Evolutionary conservation across 352 stramenopile genomes (phyloP), one percentile per base, ranked within the genome.

Genomic region (Phytophthora vignae): DNA sequence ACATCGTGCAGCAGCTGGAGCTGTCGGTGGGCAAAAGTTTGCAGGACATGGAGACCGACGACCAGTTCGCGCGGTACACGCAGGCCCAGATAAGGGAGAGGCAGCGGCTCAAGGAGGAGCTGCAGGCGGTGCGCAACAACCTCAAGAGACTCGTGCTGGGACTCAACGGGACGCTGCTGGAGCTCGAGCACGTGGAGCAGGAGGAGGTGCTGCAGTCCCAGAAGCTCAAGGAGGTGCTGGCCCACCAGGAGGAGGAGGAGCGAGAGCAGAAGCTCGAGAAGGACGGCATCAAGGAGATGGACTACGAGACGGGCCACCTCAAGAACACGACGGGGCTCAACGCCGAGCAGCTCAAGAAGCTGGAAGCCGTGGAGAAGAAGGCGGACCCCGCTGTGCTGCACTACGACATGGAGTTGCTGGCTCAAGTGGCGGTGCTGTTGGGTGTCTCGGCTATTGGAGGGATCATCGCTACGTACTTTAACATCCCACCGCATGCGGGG

Each of bases 401-500:
- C 53, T 95, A 96, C 55, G 90, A 96, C 68, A 94, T 96, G 68
- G 81, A 92, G 44, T 65, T 96, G 29, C 73, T 96, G n/a, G 88
- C 84, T 9, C 88, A 96, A 71, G 92, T 96, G 49, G 90, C 90
- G 5, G 82, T 94, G 25, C 54, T 96, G 42, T 71, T 96, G 3
- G 90, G 88, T 19, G 84, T 94, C 0, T 89, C 94, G 3, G 92
- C 95, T 1, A 89, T 98, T 59, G 92, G 93, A 42, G 94, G 94
- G 4, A 97, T 98, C 61, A 81, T 95, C 19, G 87, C 90, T 1
- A 93, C 92, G 21, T 94, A 91, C 64, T 90, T 97, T 46, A 91
- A 93, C 42, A 90, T 97, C 17, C 94, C 94, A 15, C 90, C 92
- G n/a, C 90, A 96, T 59, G 84, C 97, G 17, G 94, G 94, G 0